phyloP scores from a whole-genome alignment of 306 rosid species.

The Prosopis cineraria region DNA sequence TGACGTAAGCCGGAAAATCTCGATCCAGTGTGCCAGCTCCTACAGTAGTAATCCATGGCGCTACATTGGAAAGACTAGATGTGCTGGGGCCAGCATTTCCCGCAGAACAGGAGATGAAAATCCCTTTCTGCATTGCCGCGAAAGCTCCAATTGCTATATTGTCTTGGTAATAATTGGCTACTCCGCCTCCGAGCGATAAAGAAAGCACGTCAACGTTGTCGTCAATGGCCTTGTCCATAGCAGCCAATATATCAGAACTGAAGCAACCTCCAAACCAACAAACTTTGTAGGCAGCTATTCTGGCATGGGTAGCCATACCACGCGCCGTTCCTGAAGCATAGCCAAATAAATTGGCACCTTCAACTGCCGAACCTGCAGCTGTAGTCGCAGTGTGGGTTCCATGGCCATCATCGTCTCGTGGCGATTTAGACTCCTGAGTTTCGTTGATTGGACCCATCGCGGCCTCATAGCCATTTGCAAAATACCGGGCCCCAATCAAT shows the following conservation, averaged over 20 bases:
- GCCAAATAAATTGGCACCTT: slow-evolving; percentile 56
- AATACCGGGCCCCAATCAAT: slow-evolving; percentile 75
- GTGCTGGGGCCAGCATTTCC: slow-evolving; percentile 71
- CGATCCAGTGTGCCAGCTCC: slow-evolving; percentile 96
- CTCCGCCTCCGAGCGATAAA: slow-evolving; percentile 69
- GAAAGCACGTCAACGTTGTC: slow-evolving; percentile 78
- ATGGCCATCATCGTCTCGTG: slow-evolving; percentile 80
- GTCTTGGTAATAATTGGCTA: slow-evolving; percentile 51
- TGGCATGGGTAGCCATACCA: slow-evolving; percentile 76
- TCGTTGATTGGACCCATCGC: slow-evolving; percentile 45
- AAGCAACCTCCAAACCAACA: slow-evolving; percentile 65
- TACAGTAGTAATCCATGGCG: slow-evolving; percentile 93
- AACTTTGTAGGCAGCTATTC: slow-evolving; percentile 75
- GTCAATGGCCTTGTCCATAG: slow-evolving; percentile 66
- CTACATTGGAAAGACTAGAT: slow-evolving; percentile 49
- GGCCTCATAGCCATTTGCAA: slow-evolving; percentile 53
- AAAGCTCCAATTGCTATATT: slow-evolving; percentile 70
- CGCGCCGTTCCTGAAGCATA: slow-evolving; percentile 74
- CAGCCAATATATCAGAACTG: slow-evolving; percentile 66
- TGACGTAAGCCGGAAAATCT: slow-evolving; percentile 65
- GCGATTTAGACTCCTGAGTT: slow-evolving; percentile 50
- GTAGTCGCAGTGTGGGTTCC: slow-evolving; percentile 87
- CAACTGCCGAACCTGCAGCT: slow-evolving; percentile 63
- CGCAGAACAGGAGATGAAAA: slow-evolving; percentile 66
- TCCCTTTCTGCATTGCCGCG: slow-evolving; percentile 81